Evolutionary conservation across 306 rosid genomes (phyloP).

Genomic region (Prunus armeniaca): DNA sequence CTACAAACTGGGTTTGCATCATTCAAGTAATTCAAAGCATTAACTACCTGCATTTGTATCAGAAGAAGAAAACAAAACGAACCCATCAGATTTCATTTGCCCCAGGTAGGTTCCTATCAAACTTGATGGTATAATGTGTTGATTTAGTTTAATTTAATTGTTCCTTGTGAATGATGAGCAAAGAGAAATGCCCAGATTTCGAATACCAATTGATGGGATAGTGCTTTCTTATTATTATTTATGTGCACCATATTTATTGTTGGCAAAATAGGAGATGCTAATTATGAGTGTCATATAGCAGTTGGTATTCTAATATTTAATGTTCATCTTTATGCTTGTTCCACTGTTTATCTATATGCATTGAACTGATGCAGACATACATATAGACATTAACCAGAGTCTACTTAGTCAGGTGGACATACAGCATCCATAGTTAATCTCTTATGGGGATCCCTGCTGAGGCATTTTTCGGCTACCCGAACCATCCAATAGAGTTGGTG

Average conservation of each 20-base stretch:
- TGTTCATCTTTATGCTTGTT: neutral
- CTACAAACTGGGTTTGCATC: slow-evolving; percentile 38
- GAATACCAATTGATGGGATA: neutral
- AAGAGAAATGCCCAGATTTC: neutral
- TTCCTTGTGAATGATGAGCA: neutral
- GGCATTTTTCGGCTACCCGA: slow-evolving; percentile 71
- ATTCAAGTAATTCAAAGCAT: slow-evolving; percentile 36
- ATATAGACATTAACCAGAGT: neutral
- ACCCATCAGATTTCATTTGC: neutral
- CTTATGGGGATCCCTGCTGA: slow-evolving; percentile 62
- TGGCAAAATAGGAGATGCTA: neutral
- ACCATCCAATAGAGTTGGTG: slow-evolving; percentile 86
- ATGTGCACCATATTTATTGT: neutral
- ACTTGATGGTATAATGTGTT: neutral
- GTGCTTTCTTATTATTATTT: neutral
- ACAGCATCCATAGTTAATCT: slow-evolving; percentile 63
- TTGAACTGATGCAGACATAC: neutral
- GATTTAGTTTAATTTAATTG: no score
- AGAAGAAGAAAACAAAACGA: neutral
- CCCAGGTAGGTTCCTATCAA: neutral
- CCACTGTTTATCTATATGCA: neutral
- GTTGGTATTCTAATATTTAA: neutral
- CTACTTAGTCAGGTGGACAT: slow-evolving; percentile 4
- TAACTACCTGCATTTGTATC: slow-evolving; percentile 47
- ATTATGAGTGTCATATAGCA: neutral